A percentile compares a stretch with the other conserved stretches of the same genome.
Evolutionary conservation across 345 rosid species (phyloP).

Genomic region (Pugionium cornutum): DNA sequence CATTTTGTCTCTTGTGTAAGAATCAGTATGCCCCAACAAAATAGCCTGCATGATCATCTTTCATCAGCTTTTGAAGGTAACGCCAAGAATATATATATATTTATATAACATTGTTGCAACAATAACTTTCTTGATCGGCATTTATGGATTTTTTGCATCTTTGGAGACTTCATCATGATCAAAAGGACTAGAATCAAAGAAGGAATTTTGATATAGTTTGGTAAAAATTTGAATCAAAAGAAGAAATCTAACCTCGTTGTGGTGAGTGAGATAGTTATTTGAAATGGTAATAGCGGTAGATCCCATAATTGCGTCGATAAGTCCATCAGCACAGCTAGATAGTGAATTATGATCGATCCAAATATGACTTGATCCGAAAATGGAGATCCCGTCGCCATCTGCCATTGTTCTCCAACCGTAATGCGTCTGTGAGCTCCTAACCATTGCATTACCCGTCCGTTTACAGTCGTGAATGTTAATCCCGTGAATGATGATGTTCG

Average conservation of each 20-base stretch:
- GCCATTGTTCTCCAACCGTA: conserved; percentile 78
- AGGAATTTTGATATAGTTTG: background rate
- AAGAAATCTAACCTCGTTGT: conserved; percentile 54
- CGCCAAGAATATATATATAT: background rate
- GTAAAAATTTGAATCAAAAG: background rate
- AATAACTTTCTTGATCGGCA: background rate
- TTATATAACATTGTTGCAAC: no score
- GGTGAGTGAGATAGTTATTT: conserved; percentile 76
- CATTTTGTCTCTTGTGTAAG: conserved; percentile 80
- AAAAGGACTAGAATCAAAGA: no score
- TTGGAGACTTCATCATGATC: background rate
- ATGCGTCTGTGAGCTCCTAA: conserved; percentile 69
- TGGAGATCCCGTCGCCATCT: conserved; percentile 77
- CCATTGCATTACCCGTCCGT: conserved; percentile 75
- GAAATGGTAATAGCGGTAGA: conserved; percentile 75
- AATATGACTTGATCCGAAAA: conserved; percentile 72
- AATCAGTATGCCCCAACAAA: conserved; percentile 93
- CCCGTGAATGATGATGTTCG: conserved; percentile 73
- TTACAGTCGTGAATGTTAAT: conserved; percentile 64
- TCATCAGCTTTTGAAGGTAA: background rate
- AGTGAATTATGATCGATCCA: conserved; percentile 89
- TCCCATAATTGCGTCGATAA: conserved; percentile 65
- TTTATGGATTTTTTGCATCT: background rate
- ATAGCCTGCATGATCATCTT: conserved; percentile 54
- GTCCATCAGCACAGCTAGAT: conserved; percentile 75